These are phyloP conservation scores for Candida tibetensis DNA, from an alignment of 805 yeast species.

Conservation along the genomic window DNA sequence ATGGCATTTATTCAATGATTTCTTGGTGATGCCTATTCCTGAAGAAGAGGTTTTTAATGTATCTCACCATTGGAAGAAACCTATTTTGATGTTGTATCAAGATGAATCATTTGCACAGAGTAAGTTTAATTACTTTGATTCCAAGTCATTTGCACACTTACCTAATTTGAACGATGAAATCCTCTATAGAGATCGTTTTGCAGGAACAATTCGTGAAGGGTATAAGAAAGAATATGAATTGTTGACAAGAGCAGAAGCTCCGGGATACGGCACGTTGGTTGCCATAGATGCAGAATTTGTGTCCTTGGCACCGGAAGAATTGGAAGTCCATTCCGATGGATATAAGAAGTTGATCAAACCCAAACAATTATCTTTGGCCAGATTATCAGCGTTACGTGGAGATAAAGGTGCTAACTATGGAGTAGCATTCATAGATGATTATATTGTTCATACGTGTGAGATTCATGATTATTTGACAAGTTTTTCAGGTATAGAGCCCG, in stretches of 20 bases:
- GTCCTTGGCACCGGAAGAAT: slow-evolving; percentile 68
- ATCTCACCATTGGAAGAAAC: slow-evolving; percentile 77
- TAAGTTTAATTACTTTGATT: slow-evolving; percentile 41
- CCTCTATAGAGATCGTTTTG: slow-evolving; percentile 71
- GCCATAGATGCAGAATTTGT: slow-evolving; percentile 99
- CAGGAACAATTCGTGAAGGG: slow-evolving; percentile 60
- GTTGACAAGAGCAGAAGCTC: slow-evolving; percentile 68
- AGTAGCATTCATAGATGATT: slow-evolving; percentile 87
- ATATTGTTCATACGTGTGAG: slow-evolving; percentile 67
- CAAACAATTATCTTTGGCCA: slow-evolving; percentile 71
- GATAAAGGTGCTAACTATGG: slow-evolving; percentile 63
- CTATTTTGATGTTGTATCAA: slow-evolving; percentile 68
- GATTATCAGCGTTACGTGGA: slow-evolving; percentile 83
- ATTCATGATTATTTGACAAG: slow-evolving; percentile 85
- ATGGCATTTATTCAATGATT: slow-evolving; percentile 92
- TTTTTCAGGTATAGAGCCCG: slow-evolving; percentile 91
- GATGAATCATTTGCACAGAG: slow-evolving; percentile 41
- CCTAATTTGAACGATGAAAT: slow-evolving; percentile 54
- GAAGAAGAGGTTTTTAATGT: slow-evolving; percentile 78
- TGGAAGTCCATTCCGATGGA: slow-evolving; percentile 76
- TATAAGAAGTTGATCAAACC: slow-evolving; percentile 69
- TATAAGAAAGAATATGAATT: slow-evolving; percentile 62
- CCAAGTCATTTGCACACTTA: slow-evolving; percentile 16
- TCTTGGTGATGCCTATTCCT: slow-evolving; percentile 72
- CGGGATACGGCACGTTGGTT: slow-evolving; percentile 68